Conservation (phyloP, 768 basidiomycete species). For the Lyophyllum semitale region DNA sequence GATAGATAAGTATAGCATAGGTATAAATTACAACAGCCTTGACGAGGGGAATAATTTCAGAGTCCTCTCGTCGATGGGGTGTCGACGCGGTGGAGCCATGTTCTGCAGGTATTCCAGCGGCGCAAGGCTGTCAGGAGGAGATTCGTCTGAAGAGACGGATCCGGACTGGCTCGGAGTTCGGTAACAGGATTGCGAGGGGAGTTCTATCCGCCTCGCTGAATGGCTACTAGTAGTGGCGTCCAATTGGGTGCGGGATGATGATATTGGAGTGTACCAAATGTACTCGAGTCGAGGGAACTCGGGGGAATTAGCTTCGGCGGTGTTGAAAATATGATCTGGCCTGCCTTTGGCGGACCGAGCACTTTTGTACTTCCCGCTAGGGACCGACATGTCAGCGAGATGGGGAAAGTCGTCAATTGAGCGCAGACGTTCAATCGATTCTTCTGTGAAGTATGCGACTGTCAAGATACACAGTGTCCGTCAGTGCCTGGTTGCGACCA, state of each 20-base stretch:
- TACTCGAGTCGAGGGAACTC: conserved; percentile 46
- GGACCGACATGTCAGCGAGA: conserved; percentile 52
- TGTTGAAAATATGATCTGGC: conserved; percentile 52
- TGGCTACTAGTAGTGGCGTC: conserved; percentile 12
- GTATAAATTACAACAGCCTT: conserved; percentile 17
- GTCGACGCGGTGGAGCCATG: conserved; percentile 62
- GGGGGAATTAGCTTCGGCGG: conserved; percentile 38
- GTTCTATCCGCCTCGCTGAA: conserved; percentile 7
- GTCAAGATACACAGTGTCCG: conserved; percentile 20
- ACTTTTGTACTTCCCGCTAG: conserved; percentile 69
- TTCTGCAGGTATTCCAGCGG: conserved; percentile 72
- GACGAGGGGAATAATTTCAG: conserved; percentile 39
- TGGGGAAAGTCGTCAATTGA: conserved; percentile 67
- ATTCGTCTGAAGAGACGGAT: conserved; percentile 32
- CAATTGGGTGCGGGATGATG: conserved; percentile 19
- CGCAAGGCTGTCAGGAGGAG: conserved; percentile 43
- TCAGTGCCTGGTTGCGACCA: neutral
- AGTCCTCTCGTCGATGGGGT: conserved; percentile 61
- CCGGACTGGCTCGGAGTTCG: conserved; percentile 22
- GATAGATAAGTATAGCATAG: neutral
- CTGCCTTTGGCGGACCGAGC: conserved; percentile 66
- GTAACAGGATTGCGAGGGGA: conserved; percentile 4
- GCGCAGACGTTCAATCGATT: conserved; percentile 57
- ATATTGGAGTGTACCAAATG: conserved; percentile 40
- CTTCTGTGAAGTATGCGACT: conserved; percentile 84